Conservation (phyloP, 2,329 filamentous ascomycete genomes). For the Calonectria naviculata region DNA sequence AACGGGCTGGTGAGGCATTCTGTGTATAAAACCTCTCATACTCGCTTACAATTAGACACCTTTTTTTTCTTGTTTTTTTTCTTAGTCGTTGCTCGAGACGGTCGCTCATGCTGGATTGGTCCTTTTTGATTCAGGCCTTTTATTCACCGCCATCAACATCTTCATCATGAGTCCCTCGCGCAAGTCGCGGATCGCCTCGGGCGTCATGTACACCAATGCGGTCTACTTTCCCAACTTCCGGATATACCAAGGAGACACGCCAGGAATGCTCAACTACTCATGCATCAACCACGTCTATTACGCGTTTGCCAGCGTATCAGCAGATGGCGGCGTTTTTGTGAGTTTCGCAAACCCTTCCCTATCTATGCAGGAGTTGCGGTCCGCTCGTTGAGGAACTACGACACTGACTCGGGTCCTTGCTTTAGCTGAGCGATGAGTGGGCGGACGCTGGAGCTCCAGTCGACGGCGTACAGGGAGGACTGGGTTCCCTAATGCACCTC, state of each 20-base stretch:
- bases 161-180: conserved; percentile 58
- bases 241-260: conserved; percentile 78
- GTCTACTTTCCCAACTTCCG: conserved; percentile 88
- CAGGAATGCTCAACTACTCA: conserved; percentile 78
- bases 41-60: conserved; percentile 22
- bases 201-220: conserved; percentile 75
- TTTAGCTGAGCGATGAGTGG: conserved; percentile 81
- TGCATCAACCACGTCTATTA: conserved; percentile 87
- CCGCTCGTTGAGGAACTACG: conserved; percentile 13
- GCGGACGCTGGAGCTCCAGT: conserved; percentile 79
- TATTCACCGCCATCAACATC: conserved; percentile 38
- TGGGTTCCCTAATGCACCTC: conserved; percentile 78
- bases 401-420: conserved; percentile 40
- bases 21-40: conserved; percentile 30
- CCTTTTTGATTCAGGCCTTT: not conserved
- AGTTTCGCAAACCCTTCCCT: conserved; percentile 46
- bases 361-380: conserved; percentile 13
- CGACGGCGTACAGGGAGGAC: conserved; percentile 76
- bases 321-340: conserved; percentile 81
- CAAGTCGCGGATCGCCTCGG: conserved; percentile 56
- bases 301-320: conserved; percentile 80
- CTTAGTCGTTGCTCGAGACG: conserved; percentile 5
- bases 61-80: not conserved
- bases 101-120: not conserved
- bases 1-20: conserved; percentile 30